Base-by-base conservation (phyloP, 2,329 filamentous ascomycete genomes). In the Elsinoe arachidis region DNA sequence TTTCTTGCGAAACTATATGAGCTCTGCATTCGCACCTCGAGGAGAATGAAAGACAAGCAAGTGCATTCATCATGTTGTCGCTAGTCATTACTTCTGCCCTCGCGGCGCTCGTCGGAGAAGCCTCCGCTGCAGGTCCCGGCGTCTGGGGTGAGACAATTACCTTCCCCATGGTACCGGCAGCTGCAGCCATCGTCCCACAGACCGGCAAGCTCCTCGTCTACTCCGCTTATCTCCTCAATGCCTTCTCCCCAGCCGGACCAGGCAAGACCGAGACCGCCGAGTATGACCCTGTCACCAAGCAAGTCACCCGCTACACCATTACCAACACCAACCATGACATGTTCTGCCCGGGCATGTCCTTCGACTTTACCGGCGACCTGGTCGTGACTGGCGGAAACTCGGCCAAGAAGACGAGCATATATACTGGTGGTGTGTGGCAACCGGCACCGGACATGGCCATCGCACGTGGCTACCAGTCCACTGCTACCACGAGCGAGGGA, bases 311-410 rank as follows among this genome's bases (percentile, higher is more conserved):
- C 58, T 63, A 30, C 60, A 56, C 43, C 35, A 52, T 74, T 4
- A 62, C 61, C 9, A 67, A 76, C 59, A 80, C 75, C 0, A 61
- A 70, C 5, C 76, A 80, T 61, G 77, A 80, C 62, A 80, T 80
- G 78, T 80, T 80, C 61, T 81, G 79, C 62, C 79, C 80, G 0
- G 80, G 79, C 2, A 78, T 81, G 55, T 76, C 74, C 7, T 66
- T 77, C 9, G 77, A 78, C 58, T 73, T 72, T n/a, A 67, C 74
- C 5, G 80, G 78, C 0, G 69, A 72, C 14, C 71, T 80, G 23
- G 63, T 83, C 1, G 74, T 84, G 5, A 78, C 76, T 0, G 81
- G 82, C 5, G 81, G 81, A 1, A 74, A 75, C 21, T 72, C 76
- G 56, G 75, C 76, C 5, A 65, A 69, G 5, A 74, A 73, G 41